phyloP scores from a whole-genome alignment of 768 basidiomycete species.

The Tricholoma hemisulphureum region DNA sequence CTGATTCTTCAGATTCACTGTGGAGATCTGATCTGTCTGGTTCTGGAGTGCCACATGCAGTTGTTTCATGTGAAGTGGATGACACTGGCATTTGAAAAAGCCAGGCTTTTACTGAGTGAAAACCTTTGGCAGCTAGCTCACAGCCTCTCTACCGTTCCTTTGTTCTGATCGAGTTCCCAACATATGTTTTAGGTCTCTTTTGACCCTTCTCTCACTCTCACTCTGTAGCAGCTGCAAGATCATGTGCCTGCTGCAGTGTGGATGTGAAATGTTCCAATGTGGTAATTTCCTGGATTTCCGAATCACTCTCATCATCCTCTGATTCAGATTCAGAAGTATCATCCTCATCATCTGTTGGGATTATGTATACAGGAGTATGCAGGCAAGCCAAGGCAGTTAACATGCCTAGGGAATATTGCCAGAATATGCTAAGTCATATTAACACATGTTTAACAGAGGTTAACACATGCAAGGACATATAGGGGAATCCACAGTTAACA shows the following conservation, averaged over 20 bases:
- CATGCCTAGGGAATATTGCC: no score
- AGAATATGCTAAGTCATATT: no score
- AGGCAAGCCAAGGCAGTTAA: no score
- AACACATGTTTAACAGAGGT: no score
- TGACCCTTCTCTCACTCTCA: no score
- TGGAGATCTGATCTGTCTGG: neutral
- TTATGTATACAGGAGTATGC: no score
- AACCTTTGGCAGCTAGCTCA: slow-evolving; percentile 5
- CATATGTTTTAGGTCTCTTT: no score
- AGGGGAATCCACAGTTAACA: no score
- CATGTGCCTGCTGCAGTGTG: no score
- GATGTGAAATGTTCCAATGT: neutral
- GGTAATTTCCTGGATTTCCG: neutral
- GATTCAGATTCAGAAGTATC: neutral
- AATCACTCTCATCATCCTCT: neutral
- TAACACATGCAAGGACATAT: no score
- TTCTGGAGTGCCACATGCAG: neutral
- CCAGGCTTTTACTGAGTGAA: slow-evolving; percentile 2
- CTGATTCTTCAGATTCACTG: neutral
- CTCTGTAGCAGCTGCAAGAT: neutral
- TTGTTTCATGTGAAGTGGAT: neutral
- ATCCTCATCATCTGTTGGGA: no score
- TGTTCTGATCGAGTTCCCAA: slow-evolving; percentile 10
- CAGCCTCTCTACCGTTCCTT: neutral
- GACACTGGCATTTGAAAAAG: neutral